These are phyloP conservation scores for Globisporangium polare DNA, from an alignment of 352 stramenopile species.

Conservation along the genomic window DNA sequence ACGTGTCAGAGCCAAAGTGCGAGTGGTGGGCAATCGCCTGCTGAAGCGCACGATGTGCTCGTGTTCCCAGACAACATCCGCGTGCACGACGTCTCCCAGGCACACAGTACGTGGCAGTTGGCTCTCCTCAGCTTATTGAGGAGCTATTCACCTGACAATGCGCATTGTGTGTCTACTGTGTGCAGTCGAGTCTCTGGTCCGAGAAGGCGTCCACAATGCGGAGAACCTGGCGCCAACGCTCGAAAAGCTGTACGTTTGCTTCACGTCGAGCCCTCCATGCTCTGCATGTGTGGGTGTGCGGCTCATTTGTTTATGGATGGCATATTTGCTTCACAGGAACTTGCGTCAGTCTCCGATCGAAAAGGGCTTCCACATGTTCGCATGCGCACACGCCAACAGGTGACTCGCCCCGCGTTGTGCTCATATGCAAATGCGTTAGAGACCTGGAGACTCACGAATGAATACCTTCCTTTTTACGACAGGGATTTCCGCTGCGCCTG, in stretches of 20 bases:
- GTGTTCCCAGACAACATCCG: slow-evolving; percentile 69
- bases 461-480: too few species aligned
- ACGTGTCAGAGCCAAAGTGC: neutral
- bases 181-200: slow-evolving; percentile 32
- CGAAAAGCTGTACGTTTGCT: slow-evolving; percentile 27
- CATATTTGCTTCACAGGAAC: slow-evolving; percentile 23
- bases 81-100: slow-evolving; percentile 40
- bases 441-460: too few species aligned
- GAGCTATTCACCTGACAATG: neutral
- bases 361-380: slow-evolving; percentile 54
- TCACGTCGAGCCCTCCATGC: neutral
- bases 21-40: neutral
- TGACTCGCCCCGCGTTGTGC: slow-evolving; percentile 14
- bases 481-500: slow-evolving; percentile 74
- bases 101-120: slow-evolving; percentile 35
- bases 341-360: slow-evolving; percentile 35
- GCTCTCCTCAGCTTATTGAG: neutral
- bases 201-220: slow-evolving; percentile 27
- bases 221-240: slow-evolving; percentile 29
- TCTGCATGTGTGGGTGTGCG: neutral
- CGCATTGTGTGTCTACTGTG: neutral
- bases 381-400: slow-evolving; percentile 56
- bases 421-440: too few species aligned
- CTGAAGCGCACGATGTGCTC: slow-evolving; percentile 46
- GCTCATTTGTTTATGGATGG: neutral